Base-by-base conservation (phyloP, 306 rosid genomes). In the Trifolium fragiferum region DNA sequence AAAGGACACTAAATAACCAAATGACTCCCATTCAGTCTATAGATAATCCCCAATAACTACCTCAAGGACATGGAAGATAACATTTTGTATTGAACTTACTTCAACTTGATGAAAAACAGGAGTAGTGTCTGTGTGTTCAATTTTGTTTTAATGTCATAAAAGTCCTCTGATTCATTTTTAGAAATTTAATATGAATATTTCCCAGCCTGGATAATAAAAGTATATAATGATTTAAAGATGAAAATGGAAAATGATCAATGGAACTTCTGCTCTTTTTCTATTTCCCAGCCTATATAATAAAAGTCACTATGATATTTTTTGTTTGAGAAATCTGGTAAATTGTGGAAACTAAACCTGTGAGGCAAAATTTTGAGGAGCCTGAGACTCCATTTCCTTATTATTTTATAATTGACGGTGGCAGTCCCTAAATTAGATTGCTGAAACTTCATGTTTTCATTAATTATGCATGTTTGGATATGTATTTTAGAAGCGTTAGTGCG, bases 351-450 rank as follows among this genome's bases (percentile, higher is more conserved):
- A 91, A 89, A 82, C 96, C 96, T 8, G 59, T 73, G 94, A 84
- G 96, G 87, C 96, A 91, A 90, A 87, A 92, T 83, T 91, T 91
- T 81, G 84, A 91, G 67, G 97, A 94, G 81, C 97, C 95, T 0
- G 89, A 94, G 89, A 92, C 95, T 30, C 96, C 96, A 21, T 91
- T 80, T 30, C 99, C 96, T 30, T 91, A 94, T 85, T 93, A 92
- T 80, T 89, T 86, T 21, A 86, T 94, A 96, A 82, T 88, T 82
- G 92, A 92, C 32, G 88, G 89, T 74, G 93, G 91, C 40, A 85
- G 95, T 91, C 63, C 80, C 74, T 54, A 65, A 41, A 60, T 30
- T 43, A 33, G 44, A 68, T 78, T 25, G 72, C 14, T 77, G 27
- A 70, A 54, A 55, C 61, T 58, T 74, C 58, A 47, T 76, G 49